Evolutionary conservation across 1,284 basidiomycete genomes (phyloP).

Genomic region (Xerocomus minutiporus): DNA sequence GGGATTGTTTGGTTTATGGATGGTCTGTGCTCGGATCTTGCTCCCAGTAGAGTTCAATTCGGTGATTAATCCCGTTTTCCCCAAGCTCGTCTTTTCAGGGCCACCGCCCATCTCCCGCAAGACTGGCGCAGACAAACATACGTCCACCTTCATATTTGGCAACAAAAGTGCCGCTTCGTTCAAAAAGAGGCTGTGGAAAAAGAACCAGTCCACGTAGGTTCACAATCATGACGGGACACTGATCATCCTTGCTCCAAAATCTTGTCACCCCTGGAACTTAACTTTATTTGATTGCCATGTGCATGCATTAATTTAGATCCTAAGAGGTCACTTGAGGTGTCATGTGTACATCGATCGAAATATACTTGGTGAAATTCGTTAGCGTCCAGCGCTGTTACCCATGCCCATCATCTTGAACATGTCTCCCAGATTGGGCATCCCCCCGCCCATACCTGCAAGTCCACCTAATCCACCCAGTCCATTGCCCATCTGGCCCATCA

Average conservation of each 20-base stretch:
- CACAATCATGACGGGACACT: slow-evolving; percentile 14
- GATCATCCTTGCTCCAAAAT: slow-evolving; percentile 20
- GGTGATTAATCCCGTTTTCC: slow-evolving; percentile 12
- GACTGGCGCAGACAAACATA: slow-evolving; percentile 77
- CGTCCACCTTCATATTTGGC: slow-evolving; percentile 71
- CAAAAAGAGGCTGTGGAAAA: slow-evolving; percentile 65
- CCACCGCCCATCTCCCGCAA: slow-evolving; percentile 56
- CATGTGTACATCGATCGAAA: slow-evolving; percentile 20
- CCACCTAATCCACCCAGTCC: slow-evolving; percentile 53
- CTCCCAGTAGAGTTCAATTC: slow-evolving; percentile 7
- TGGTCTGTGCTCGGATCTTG: slow-evolving; percentile 44
- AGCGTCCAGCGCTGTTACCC: slow-evolving; percentile 45
- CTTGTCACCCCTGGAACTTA: slow-evolving; percentile 21
- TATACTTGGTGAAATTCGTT: slow-evolving; percentile 11
- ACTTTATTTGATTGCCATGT: slow-evolving; percentile 22
- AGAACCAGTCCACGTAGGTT: slow-evolving; percentile 32
- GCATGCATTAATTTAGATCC: slow-evolving; percentile 18
- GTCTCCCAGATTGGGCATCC: slow-evolving; percentile 64
- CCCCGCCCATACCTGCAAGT: slow-evolving; percentile 40
- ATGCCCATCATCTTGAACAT: slow-evolving; percentile 87
- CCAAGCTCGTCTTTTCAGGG: slow-evolving; percentile 60
- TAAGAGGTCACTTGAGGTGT: slow-evolving; percentile 11
- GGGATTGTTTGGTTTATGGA: slow-evolving; percentile 67
- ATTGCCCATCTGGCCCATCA: slow-evolving; percentile 85
- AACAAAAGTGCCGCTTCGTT: slow-evolving; percentile 68